Conservation (phyloP, 2,329 filamentous ascomycete species). For the Escovopsis sp. region DNA sequence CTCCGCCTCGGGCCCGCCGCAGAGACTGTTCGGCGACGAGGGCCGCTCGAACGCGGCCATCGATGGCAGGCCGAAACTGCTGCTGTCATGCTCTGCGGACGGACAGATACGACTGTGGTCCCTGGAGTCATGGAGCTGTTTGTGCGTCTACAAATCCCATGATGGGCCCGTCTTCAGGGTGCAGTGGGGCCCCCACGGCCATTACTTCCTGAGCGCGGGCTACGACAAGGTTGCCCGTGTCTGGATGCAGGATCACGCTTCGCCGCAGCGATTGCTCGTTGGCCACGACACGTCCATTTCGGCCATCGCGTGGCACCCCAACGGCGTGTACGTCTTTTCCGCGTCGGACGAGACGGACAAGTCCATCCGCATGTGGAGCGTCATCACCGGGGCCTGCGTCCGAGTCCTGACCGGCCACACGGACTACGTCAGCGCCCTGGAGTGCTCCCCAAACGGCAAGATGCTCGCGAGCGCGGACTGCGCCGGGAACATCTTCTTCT, state of each 20-base stretch:
- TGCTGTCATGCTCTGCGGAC: slow-evolving; percentile 80
- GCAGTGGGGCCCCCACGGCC: slow-evolving; percentile 80
- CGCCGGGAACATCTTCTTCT: slow-evolving; percentile 80
- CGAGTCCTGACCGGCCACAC: slow-evolving; percentile 86
- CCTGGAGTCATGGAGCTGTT: slow-evolving; percentile 76
- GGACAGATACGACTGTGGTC: slow-evolving; percentile 87
- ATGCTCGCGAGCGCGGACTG: slow-evolving; percentile 84
- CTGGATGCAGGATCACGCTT: slow-evolving; percentile 87
- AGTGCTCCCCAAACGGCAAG: slow-evolving; percentile 78
- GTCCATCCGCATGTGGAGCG: slow-evolving; percentile 92
- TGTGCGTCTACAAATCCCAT: slow-evolving; percentile 89
- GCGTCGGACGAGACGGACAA: slow-evolving; percentile 74
- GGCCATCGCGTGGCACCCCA: slow-evolving; percentile 83
- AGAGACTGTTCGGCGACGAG: slow-evolving; percentile 35
- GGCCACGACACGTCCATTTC: slow-evolving; percentile 93
- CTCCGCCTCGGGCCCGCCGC: slow-evolving; percentile 41
- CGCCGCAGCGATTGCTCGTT: slow-evolving; percentile 72
- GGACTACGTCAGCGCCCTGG: slow-evolving; percentile 70
- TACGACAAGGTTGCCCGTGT: slow-evolving; percentile 83
- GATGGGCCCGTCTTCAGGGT: slow-evolving; percentile 81
- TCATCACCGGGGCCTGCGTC: slow-evolving; percentile 75
- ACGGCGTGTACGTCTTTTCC: slow-evolving; percentile 86
- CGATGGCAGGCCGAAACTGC: slow-evolving; percentile 51
- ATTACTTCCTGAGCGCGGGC: slow-evolving; percentile 82
- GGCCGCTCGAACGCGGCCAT: slow-evolving; percentile 25